Base-by-base conservation (phyloP, 768 basidiomycete genomes). In the Termitomyces sp. region DNA sequence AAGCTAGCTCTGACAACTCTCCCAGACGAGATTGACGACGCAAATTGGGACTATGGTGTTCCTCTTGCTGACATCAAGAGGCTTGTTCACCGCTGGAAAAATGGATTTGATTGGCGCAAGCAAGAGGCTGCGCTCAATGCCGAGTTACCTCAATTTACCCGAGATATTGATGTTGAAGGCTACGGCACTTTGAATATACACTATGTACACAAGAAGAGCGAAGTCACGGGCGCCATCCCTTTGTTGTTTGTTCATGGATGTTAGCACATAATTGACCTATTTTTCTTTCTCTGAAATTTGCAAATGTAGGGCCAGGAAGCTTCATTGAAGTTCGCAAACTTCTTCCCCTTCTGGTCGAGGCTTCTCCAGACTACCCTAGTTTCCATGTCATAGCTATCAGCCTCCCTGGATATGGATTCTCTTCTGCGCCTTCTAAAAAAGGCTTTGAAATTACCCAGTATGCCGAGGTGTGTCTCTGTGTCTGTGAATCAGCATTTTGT, bases 381-480 rank as follows among this genome's bases (percentile, higher is more conserved):
- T 88, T 88, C 71, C 86, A 88, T 58, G 83, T 88, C 28, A 83
- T 89, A 1, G 82, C 80, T 0, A 62, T 79, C 10, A 81, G 84
- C 62, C 63, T 88, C 3, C 86, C 87, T 13, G 84, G 83, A 0
- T 88, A 69, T 69, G 87, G 84, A 0, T 87, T 87, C 67, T 86
- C 85, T 0, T 75, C 82, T 13, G 81, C 77, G 1, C 78, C 82
- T 4, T 79, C 70, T 38, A 81, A 80, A 61, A 75, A 74, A 61
- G 84, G 83, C 0, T 87, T 88, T 60, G 62, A 75, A 64, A 40
- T 70, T 1, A 38, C 66, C 1, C 82, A 86, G 57, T 83, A 79
- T 52, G 84, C 84, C 1, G 82, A 87, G 71, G 85, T 81, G 48
- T 12, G 62, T 44, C 23, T 28, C n/a, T 13, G n/a, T 46, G 54